A percentile compares a stretch with the other conserved stretches of the same genome.
Evolutionary conservation across 1,284 basidiomycete genomes (phyloP).

Genomic region (Caloboletus firmus): DNA sequence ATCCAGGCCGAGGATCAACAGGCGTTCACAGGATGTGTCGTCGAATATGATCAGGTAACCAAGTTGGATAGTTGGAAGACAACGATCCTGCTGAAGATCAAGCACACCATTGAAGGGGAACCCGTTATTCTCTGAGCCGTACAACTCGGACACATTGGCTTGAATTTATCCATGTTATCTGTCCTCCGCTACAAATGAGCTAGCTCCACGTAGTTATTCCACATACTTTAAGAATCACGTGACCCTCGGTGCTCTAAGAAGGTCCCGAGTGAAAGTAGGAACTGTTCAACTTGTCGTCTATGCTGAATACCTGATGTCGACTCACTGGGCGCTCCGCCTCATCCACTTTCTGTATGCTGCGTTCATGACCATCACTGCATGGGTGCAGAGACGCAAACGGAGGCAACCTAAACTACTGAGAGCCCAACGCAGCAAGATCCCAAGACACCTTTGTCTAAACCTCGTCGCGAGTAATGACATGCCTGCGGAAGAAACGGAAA

Average conservation of each 20-base stretch:
- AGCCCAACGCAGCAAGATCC: constrained; percentile 52
- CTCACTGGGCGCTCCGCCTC: constrained; percentile 46
- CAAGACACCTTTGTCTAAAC: constrained; percentile 63
- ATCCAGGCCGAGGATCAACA: constrained; percentile 80
- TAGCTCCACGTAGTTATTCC: constrained; percentile 17
- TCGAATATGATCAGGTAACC: constrained; percentile 84
- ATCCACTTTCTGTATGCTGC: constrained; percentile 60
- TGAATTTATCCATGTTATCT: neutral
- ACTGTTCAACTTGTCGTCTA: neutral
- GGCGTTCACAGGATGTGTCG: constrained; percentile 75
- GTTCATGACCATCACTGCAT: constrained; percentile 42
- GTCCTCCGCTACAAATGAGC: constrained; percentile 2
- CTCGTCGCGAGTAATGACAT: constrained; percentile 45
- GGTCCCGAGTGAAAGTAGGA: neutral
- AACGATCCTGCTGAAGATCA: constrained; percentile 82
- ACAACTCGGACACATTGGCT: neutral
- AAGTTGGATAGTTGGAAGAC: constrained; percentile 97
- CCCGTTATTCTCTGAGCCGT: constrained; percentile 38
- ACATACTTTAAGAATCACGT: constrained; percentile 9
- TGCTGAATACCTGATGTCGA: constrained; percentile 34
- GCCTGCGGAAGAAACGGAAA: constrained; percentile 39
- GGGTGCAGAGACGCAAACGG: constrained; percentile 39
- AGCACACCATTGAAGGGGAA: constrained; percentile 72
- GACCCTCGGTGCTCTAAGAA: neutral
- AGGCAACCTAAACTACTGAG: constrained; percentile 47